These are phyloP conservation scores for Auricularia heimuer DNA, from an alignment of 768 basidiomycete species.

Conservation along the genomic window DNA sequence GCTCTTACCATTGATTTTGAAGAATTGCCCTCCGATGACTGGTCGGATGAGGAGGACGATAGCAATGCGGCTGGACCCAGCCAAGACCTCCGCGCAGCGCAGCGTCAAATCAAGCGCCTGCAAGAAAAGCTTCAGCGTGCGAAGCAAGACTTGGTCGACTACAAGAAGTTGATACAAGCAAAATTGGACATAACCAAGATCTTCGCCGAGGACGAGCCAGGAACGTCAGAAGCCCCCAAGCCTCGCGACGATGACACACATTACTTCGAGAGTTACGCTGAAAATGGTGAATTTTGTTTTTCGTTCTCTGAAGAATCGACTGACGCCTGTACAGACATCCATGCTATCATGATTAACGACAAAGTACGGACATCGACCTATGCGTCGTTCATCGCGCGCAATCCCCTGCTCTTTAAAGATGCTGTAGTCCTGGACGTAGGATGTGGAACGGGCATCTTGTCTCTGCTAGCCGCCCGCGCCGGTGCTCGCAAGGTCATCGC, in stretches of 20 bases:
- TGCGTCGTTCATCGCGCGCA: slow-evolving; percentile 80
- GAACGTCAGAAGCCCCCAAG: slow-evolving; percentile 22
- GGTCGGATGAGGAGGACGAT: slow-evolving; percentile 66
- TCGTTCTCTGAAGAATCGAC: neutral
- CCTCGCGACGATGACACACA: slow-evolving; percentile 79
- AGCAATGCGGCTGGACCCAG: slow-evolving; percentile 19
- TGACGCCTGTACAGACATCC: slow-evolving; percentile 53
- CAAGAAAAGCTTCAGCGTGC: slow-evolving; percentile 53
- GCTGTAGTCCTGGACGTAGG: slow-evolving; percentile 91
- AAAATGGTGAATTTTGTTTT: slow-evolving; percentile 50
- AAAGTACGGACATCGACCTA: slow-evolving; percentile 90
- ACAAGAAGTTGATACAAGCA: slow-evolving; percentile 45
- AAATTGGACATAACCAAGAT: slow-evolving; percentile 39
- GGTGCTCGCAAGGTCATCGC: slow-evolving; percentile 88
- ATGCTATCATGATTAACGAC: slow-evolving; percentile 94
- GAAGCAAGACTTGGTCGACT: slow-evolving; percentile 52
- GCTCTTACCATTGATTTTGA: slow-evolving; percentile 1
- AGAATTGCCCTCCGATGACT: slow-evolving; percentile 62
- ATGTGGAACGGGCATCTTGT: slow-evolving; percentile 90
- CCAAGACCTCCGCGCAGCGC: slow-evolving; percentile 24
- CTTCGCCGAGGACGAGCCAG: slow-evolving; percentile 27
- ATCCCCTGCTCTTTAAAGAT: slow-evolving; percentile 69
- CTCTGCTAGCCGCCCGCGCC: slow-evolving; percentile 78
- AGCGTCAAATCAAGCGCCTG: slow-evolving; percentile 43
- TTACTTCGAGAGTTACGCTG: slow-evolving; percentile 85